Conservation (phyloP, 306 rosid species). For the Castanea crenata region DNA sequence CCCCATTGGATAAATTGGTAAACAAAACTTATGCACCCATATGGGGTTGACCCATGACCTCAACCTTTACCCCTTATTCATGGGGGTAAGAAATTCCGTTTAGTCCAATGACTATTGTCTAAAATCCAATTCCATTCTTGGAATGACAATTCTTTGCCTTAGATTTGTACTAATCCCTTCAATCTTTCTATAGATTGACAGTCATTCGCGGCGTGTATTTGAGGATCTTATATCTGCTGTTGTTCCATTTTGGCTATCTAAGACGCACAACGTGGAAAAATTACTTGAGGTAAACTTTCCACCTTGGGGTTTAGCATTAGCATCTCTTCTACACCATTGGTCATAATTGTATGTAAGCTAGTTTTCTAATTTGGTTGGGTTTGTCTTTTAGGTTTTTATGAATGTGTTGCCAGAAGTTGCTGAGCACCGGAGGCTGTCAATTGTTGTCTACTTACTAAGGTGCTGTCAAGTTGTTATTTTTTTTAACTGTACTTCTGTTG, state of each 20-base stretch:
- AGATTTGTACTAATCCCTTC: not conserved
- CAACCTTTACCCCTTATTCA: not conserved
- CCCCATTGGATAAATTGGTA: not conserved
- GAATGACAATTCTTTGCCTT: not conserved
- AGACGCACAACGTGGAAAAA: conserved; percentile 57
- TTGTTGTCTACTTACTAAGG: conserved; percentile 68
- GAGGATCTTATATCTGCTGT: conserved; percentile 79
- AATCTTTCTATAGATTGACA: conserved; percentile 58
- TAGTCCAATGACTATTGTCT: not conserved
- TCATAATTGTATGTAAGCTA: conserved; percentile 11
- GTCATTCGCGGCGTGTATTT: conserved; percentile 69
- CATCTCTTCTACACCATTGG: conserved; percentile 3
- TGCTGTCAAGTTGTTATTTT: conserved; percentile 15
- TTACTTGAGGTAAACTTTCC: conserved; percentile 62
- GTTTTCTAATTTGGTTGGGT: conserved; percentile 24
- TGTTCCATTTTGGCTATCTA: conserved; percentile 90
- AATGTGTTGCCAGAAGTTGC: conserved; percentile 68
- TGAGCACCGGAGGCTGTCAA: conserved; percentile 69
- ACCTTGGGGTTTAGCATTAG: conserved; percentile 5
- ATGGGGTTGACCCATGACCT: not conserved
- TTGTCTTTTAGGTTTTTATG: conserved; percentile 59
- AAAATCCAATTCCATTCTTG: not conserved
- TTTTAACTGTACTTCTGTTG: not conserved
- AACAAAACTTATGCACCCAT: not conserved
- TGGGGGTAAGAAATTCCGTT: not conserved